Evolutionary conservation across 176 grass and related monocot genomes (phyloP), one percentile per base, ranked within the genome.

Genomic region (Thalia dealbata): DNA sequence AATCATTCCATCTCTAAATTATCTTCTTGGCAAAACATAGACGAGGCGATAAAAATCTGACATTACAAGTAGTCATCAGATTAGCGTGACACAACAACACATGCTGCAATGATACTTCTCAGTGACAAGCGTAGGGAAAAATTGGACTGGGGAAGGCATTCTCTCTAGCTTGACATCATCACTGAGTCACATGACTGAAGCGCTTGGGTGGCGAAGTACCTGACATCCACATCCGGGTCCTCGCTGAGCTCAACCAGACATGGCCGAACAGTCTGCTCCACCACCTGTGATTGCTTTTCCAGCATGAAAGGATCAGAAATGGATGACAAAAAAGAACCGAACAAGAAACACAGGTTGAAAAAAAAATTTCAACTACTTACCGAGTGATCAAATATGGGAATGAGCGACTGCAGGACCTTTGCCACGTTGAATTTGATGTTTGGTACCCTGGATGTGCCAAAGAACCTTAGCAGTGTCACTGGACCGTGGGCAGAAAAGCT

Each of bases 391-490:
- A 92, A 82, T 63, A 91, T 91, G 42, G 93, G 87, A 72, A 91
- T 55, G 15, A 97, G 85, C 1, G 87, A 89, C 80, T 91, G 89
- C 55, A 92, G 60, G 50, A 97, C 82, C 76, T 92, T 97, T 19
- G 93, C 93, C 56, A 88, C 85, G 75, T 92, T 97, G 74, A 97
- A 97, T 56, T 97, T 97, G 46, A 97, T 91, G 79, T 97, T 97
- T 0, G 93, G 93, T 21, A 97, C 93, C 79, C 93, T 97, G 74
- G 27, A 70, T 24, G 21, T 26, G 45, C 12, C 58, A 43, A 26
- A n/a, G 32, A 43, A 32, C 3, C 6, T 41, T 43, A 29, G 23
- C 26, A 29, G 25, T 51, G 25, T 51, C 23, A 54, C 10, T 10
- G 7, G 15, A 72, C 18, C n/a, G n/a, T 29, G 22, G 23, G 19